Conservation (phyloP, 2,329 filamentous ascomycete genomes). For the Venturia pyrina region DNA sequence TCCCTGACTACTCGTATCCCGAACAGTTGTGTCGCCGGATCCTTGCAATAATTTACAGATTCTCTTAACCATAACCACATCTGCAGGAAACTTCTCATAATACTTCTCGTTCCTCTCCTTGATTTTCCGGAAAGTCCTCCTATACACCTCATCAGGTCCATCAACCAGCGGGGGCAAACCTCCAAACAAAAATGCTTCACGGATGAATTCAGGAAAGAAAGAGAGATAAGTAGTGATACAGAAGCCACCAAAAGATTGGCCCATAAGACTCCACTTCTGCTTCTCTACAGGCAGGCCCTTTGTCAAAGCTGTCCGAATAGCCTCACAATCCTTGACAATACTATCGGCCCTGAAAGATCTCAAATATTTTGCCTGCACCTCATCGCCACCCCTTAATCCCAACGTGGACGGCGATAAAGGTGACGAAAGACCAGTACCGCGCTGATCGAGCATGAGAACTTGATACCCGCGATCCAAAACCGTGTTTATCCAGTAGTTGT, state of each 20-base stretch:
- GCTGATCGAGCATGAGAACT: slow-evolving; percentile 75
- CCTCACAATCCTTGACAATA: slow-evolving; percentile 83
- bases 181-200: slow-evolving; percentile 74
- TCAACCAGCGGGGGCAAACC: slow-evolving; percentile 70
- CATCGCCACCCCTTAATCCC: slow-evolving; percentile 48
- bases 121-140: slow-evolving; percentile 58
- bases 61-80: slow-evolving; percentile 55
- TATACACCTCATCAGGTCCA: slow-evolving; percentile 65
- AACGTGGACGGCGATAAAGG: slow-evolving; percentile 68
- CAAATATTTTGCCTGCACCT: slow-evolving; percentile 69
- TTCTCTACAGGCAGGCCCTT: slow-evolving; percentile 57
- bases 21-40: slow-evolving; percentile 45
- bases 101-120: slow-evolving; percentile 65
- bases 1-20: slow-evolving; percentile 59
- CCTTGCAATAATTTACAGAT: slow-evolving; percentile 55
- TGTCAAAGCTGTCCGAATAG: slow-evolving; percentile 67
- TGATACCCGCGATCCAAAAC: slow-evolving; percentile 76
- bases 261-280: slow-evolving; percentile 75
- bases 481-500: slow-evolving; percentile 57
- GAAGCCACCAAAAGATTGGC: slow-evolving; percentile 90
- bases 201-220: slow-evolving; percentile 63
- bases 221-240: slow-evolving; percentile 76
- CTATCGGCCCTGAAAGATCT: slow-evolving; percentile 80
- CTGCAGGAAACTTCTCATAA: slow-evolving; percentile 77
- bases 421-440: slow-evolving; percentile 77